Evolutionary conservation across 1,284 basidiomycete genomes (phyloP), one percentile per base, ranked within the genome.

Genomic region (Pholiota adiposa): DNA sequence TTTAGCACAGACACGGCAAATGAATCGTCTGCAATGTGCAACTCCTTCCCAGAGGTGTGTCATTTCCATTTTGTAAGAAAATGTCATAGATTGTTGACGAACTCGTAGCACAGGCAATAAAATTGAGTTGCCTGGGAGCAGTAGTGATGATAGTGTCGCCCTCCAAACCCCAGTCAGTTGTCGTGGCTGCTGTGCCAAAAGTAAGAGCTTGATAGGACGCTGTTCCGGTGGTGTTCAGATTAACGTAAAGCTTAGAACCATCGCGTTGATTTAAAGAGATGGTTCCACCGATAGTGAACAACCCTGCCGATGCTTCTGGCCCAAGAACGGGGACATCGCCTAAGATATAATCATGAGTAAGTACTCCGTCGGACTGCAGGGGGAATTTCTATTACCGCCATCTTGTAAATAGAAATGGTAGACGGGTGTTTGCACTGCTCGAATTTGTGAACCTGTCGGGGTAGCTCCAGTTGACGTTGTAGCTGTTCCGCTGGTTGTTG

Each of bases 71-170:
- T 69, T 85, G 83, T 61, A 85, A 68, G 69, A 78, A 85, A 9
- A 85, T 68, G 57, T 77, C 72, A 63, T 78, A 86, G 56, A 78
- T 73, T 11, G 72, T 73, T 3, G 79, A 58, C 25, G 75, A 73
- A 60, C 67, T 77, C 27, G 79, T 80, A 19, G 79, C 65, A 65
- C 83, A 85, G n/a, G 81, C 82, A 31, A 85, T 69, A 72, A 85
- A 86, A 66, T 85, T 85, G 50, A 84, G 77, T 69, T 83, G 79
- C 36, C 81, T 71, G 27, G 82, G 82, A 58, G 69, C 70, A 7
- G 79, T 83, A 31, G 78, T 83, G 66, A 85, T 82, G 66, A 85
- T 85, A 19, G 84, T 85, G 65, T 86, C 84, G 12, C 83, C 84
- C 65, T 85, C 83, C 44, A 86, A 73, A 33, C 77, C 80, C 84